Evolutionary conservation across 2,329 filamentous ascomycete genomes (phyloP).

Genomic region (Fusarium sacchari): DNA sequence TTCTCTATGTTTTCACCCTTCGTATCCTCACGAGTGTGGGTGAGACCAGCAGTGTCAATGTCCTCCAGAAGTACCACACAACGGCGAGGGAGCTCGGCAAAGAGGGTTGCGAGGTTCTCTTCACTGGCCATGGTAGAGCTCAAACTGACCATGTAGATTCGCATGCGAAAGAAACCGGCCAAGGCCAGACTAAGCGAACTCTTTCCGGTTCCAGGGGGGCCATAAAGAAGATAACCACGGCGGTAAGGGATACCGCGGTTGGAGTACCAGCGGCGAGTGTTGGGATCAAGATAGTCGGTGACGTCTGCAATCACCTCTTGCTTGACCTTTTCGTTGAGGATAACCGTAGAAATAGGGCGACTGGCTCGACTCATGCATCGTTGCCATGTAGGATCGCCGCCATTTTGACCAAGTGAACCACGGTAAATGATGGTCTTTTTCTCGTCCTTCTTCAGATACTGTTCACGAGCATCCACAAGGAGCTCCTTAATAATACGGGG

Average conservation of each 20-base stretch:
- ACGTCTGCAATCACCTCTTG: conserved; percentile 68
- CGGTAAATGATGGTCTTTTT: conserved; percentile 74
- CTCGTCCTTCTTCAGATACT: conserved; percentile 67
- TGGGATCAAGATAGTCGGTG: conserved; percentile 69
- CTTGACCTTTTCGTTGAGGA: conserved; percentile 70
- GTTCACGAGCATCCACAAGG: conserved; percentile 65
- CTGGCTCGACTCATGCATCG: conserved; percentile 69
- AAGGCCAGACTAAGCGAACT: conserved; percentile 76
- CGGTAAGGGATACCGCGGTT: conserved; percentile 87
- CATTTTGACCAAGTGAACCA: conserved; percentile 56
- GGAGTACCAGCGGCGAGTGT: conserved; percentile 80
- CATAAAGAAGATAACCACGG: conserved; percentile 83
- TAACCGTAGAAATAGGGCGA: conserved; percentile 72
- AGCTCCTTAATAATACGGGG: conserved; percentile 70
- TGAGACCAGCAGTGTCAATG: conserved; percentile 77
- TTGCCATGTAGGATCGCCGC: conserved; percentile 64
- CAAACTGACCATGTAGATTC: conserved; percentile 77
- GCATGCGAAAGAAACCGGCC: conserved; percentile 75
- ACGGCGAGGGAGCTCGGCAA: conserved; percentile 72
- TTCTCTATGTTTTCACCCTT: conserved; percentile 42
- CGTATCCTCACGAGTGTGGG: conserved; percentile 62
- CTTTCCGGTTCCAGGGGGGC: conserved; percentile 84
- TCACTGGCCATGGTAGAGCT: conserved; percentile 71
- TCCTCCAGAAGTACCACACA: conserved; percentile 82
- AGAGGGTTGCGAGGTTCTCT: conserved; percentile 71